Evolutionary conservation across 495 filamentous ascomycete species (phyloP).

Genomic region (Podospora sp.): DNA sequence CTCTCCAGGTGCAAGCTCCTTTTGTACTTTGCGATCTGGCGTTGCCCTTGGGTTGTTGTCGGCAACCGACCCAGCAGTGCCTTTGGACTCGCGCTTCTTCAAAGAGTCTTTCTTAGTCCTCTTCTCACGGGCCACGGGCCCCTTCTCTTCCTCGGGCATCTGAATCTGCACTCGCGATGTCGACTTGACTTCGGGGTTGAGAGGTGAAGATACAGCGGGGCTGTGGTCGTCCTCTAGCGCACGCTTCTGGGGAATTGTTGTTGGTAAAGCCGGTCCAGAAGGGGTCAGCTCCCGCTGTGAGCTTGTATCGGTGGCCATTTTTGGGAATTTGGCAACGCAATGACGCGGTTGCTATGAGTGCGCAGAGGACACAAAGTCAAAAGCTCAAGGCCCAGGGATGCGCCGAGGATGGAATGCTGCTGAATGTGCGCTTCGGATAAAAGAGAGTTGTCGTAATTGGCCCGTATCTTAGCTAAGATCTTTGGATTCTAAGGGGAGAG

Average conservation of each 20-base stretch:
- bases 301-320: slow-evolving; percentile 43
- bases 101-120: slow-evolving; percentile 69
- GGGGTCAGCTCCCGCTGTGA: slow-evolving; percentile 46
- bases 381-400: background rate
- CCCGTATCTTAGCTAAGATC: background rate
- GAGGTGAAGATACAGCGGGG: slow-evolving; percentile 62
- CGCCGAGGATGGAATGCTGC: background rate
- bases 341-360: background rate
- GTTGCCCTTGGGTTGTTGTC: slow-evolving; percentile 53
- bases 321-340: background rate
- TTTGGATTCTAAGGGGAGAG: background rate
- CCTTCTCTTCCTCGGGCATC: slow-evolving; percentile 37
- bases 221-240: slow-evolving; percentile 55
- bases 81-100: slow-evolving; percentile 79
- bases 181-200: slow-evolving; percentile 58
- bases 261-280: slow-evolving; percentile 36
- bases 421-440: too few relatives aligned
- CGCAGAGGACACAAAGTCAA: background rate
- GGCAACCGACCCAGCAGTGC: slow-evolving; percentile 41
- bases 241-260: slow-evolving; percentile 62
- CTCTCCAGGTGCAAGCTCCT: slow-evolving; percentile 46
- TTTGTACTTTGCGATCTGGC: slow-evolving; percentile 59
- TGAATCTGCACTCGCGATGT: slow-evolving; percentile 34
- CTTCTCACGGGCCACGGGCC: slow-evolving; percentile 48
- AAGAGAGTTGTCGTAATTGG: too few relatives aligned